These are phyloP conservation scores for Wallacemonas collosoma DNA, from an alignment of 208 protist species.

Conservation along the genomic window DNA sequence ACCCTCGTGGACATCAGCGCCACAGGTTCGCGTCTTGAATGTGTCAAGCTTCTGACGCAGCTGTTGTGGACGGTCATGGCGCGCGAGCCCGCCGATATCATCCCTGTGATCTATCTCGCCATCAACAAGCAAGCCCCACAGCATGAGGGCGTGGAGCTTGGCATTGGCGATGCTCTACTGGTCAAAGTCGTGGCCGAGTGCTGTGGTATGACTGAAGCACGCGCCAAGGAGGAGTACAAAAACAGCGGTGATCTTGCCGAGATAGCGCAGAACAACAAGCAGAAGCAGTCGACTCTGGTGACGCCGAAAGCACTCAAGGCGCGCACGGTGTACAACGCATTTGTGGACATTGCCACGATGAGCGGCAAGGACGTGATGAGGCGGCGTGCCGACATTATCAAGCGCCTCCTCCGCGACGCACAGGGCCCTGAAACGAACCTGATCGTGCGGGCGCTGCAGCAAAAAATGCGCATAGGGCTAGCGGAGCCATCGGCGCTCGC, in stretches of 20 bases:
- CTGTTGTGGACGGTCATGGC: slow-evolving; percentile 88
- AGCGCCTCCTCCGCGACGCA: slow-evolving; percentile 89
- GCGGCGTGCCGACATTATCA: slow-evolving; percentile 94
- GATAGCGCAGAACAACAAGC: slow-evolving; percentile 91
- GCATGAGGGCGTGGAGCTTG: slow-evolving; percentile 97
- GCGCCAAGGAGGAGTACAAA: slow-evolving; percentile 87
- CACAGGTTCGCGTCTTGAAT: slow-evolving; percentile 86
- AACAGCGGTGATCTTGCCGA: slow-evolving; percentile 95
- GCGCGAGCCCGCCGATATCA: slow-evolving; percentile 86
- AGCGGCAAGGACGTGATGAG: slow-evolving; percentile 89
- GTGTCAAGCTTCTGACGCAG: slow-evolving; percentile 81
- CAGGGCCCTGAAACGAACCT: slow-evolving; percentile 94
- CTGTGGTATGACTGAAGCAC: slow-evolving; percentile 90
- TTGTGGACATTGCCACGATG: slow-evolving; percentile 92
- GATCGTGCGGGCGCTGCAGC: slow-evolving; percentile 96
- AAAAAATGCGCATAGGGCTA: slow-evolving; percentile 98
- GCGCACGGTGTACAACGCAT: slow-evolving; percentile 82
- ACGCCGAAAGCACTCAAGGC: slow-evolving; percentile 92
- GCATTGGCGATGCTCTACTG: slow-evolving; percentile 97
- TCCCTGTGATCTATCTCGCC: slow-evolving; percentile 92
- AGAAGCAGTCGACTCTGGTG: slow-evolving; percentile 90
- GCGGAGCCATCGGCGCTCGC: slow-evolving; percentile 95
- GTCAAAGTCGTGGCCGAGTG: slow-evolving; percentile 95
- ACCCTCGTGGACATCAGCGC: slow-evolving; percentile 84
- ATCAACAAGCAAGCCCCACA: slow-evolving; percentile 97